These are phyloP conservation scores for Beta vulgaris DNA, from an alignment of 148 eudicot species.

Conservation along the genomic window DNA sequence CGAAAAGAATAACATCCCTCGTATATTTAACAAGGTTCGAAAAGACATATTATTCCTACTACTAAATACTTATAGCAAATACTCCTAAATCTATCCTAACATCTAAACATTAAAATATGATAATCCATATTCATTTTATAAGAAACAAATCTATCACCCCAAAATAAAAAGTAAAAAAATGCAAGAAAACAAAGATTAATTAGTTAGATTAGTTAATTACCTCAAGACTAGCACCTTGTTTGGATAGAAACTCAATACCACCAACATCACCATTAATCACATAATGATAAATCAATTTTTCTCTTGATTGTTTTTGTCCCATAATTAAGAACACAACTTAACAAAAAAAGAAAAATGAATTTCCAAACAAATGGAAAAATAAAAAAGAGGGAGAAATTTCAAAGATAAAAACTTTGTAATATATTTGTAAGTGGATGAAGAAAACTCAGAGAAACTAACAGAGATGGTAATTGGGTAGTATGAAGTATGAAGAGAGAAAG, in stretches of 20 bases:
- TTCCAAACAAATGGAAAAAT: background rate
- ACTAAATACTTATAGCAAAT: no score
- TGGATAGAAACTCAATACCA: constrained; percentile 42
- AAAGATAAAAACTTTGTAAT: no score
- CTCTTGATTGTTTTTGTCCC: constrained; percentile 64
- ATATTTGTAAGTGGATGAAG: background rate
- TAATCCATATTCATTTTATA: no score
- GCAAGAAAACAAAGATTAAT: background rate
- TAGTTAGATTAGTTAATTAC: constrained; percentile 11
- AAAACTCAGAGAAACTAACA: background rate
- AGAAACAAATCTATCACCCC: background rate
- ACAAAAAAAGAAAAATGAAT: background rate
- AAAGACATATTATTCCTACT: no score
- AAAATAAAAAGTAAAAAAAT: background rate
- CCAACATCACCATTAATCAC: constrained; percentile 36
- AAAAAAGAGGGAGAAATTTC: background rate
- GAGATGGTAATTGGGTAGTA: background rate
- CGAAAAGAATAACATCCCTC: no score
- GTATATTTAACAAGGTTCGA: no score
- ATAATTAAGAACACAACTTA: constrained; percentile 9
- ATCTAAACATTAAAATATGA: no score
- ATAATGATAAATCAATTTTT: constrained; percentile 37
- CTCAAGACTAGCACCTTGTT: constrained; percentile 61
- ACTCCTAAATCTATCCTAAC: no score
- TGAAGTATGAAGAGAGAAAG: background rate